phyloP scores from a whole-genome alignment of 192 early-diverging fungal species.

The Thoreauomyces humboldtii region DNA sequence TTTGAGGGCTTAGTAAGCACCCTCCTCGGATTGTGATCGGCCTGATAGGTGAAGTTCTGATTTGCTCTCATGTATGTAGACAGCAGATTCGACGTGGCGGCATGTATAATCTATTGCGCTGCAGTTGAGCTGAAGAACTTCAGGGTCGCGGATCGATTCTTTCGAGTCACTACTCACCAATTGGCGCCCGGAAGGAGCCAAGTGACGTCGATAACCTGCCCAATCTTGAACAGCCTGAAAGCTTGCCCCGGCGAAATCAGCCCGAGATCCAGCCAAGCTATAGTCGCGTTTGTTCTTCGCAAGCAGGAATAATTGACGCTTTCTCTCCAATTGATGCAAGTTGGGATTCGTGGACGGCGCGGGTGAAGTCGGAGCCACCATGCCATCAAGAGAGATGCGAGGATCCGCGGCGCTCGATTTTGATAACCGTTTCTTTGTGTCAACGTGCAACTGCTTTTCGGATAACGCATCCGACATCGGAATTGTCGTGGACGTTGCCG shows the following conservation, averaged over 20 bases:
- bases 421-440: background rate
- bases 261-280: constrained; percentile 9
- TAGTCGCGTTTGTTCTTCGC: constrained; percentile 3
- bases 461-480: background rate
- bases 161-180: background rate
- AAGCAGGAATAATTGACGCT: constrained; percentile 18
- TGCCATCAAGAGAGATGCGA: background rate
- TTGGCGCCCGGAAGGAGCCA: constrained; percentile 1
- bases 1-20: constrained; percentile 94
- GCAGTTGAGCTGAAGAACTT: background rate
- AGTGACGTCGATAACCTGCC: background rate
- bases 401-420: background rate
- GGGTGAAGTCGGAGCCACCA: constrained; percentile 18
- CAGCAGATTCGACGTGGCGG: constrained; percentile 49
- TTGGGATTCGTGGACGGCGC: constrained; percentile 15
- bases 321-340: constrained; percentile 25
- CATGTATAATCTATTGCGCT: too few relatives aligned
- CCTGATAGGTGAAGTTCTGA: constrained; percentile 79
- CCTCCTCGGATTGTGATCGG: constrained; percentile 76
- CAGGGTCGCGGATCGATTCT: background rate
- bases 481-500: background rate
- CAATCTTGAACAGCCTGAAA: constrained; percentile 12
- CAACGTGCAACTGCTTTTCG: background rate
- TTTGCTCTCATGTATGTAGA: constrained; percentile 75
- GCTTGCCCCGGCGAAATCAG: background rate